These are phyloP conservation scores for Cornus suecica DNA, from an alignment of 148 eudicot genomes.

Conservation along the genomic window DNA sequence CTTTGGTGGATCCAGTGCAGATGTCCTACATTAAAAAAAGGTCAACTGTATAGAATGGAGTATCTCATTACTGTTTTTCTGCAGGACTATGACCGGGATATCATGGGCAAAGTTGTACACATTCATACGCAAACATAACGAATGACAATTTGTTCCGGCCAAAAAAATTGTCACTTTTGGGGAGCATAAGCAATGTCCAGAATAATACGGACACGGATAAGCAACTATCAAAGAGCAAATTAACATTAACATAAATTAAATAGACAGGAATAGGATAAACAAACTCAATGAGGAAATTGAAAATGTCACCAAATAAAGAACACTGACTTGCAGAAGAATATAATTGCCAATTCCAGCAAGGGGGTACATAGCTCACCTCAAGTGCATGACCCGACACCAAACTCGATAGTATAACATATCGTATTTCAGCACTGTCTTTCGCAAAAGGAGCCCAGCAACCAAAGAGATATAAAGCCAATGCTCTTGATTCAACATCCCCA, in stretches of 20 bases:
- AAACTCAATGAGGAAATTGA: background rate
- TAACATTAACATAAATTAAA: background rate
- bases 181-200: background rate
- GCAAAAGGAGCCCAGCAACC: conserved; percentile 80
- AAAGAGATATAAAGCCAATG: conserved; percentile 48
- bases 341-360: background rate
- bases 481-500: conserved; percentile 61
- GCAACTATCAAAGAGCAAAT: too few species aligned
- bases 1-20: background rate
- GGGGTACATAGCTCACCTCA: conserved; percentile 47
- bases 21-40: background rate
- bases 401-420: conserved; percentile 59
- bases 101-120: background rate
- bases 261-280: background rate
- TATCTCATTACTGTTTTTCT: background rate
- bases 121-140: background rate
- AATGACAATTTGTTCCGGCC: background rate
- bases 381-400: conserved; percentile 46
- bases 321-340: background rate
- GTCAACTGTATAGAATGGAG: background rate
- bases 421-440: conserved; percentile 63
- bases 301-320: conserved; percentile 13
- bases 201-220: background rate
- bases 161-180: background rate
- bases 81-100: background rate